Evolutionary conservation across 1,284 basidiomycete species (phyloP).

Genomic region (Apiotrichum porosum): DNA sequence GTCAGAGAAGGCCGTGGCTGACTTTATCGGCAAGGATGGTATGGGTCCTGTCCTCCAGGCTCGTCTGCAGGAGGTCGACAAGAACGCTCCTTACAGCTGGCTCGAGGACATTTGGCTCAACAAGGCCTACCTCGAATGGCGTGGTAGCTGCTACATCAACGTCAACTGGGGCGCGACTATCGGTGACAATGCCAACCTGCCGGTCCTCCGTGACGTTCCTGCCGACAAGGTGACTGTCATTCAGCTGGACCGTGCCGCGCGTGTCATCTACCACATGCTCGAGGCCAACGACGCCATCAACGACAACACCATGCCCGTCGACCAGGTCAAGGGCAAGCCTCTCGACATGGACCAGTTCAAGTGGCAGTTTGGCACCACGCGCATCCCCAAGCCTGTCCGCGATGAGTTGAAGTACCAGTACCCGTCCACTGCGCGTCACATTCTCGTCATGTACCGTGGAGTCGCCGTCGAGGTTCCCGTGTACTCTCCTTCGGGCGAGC

Average conservation of each 20-base stretch:
- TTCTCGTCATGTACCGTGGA: constrained; percentile 12
- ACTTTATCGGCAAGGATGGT: constrained; percentile 1
- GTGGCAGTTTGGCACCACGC: constrained; percentile 15
- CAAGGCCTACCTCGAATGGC: constrained; percentile 16
- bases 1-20: constrained; percentile 1
- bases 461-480: constrained; percentile 7
- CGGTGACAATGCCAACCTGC: constrained; percentile 2
- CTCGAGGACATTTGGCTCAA: constrained; percentile 17
- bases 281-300: constrained; percentile 14
- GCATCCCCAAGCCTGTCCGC: constrained; percentile 5
- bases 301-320: constrained; percentile 9
- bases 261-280: constrained; percentile 10
- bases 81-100: constrained; percentile 9
- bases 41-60: constrained; percentile 10
- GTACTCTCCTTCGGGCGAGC: constrained; percentile 1
- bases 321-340: constrained; percentile 6
- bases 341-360: constrained; percentile 17
- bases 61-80: constrained; percentile 11
- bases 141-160: constrained; percentile 11
- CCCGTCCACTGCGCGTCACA: constrained; percentile 1
- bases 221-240: constrained; percentile 1
- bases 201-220: neutral
- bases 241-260: constrained; percentile 5
- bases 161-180: constrained; percentile 15
- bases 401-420: constrained; percentile 7